Evolutionary conservation across 768 basidiomycete genomes (phyloP).

Genomic region (Lepiota subincarnata): DNA sequence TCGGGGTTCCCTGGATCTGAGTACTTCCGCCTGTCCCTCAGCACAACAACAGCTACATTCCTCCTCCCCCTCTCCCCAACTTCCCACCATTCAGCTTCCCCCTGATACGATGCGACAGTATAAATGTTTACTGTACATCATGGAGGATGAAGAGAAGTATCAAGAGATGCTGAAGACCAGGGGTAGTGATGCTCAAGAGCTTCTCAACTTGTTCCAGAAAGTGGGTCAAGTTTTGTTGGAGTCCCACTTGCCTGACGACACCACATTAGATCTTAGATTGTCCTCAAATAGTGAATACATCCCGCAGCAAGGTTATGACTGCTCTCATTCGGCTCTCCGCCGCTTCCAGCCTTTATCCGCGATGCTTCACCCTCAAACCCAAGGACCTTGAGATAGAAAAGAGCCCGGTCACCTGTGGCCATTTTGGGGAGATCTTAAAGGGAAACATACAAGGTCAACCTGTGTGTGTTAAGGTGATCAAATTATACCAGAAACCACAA

Average conservation of each 20-base stretch:
- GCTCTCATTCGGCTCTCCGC: slow-evolving; percentile 8
- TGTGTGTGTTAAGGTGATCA: slow-evolving; percentile 1
- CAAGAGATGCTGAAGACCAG: not conserved
- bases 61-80: not conserved
- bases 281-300: not conserved
- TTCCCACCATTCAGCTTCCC: not conserved
- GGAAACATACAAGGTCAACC: not conserved
- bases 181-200: not conserved
- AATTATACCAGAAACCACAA: not conserved
- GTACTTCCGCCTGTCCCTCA: not conserved
- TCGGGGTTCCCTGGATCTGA: no score
- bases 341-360: not conserved
- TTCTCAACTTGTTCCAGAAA: slow-evolving; percentile 4
- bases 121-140: not conserved
- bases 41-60: not conserved
- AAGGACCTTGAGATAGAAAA: not conserved
- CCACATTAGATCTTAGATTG: not conserved
- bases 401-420: not conserved
- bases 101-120: not conserved
- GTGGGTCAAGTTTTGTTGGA: not conserved
- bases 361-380: not conserved
- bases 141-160: not conserved
- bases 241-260: no score
- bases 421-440: slow-evolving; percentile 1
- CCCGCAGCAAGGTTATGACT: not conserved